Conservation (phyloP, 495 filamentous ascomycete species). For the Evernia prunastri region DNA sequence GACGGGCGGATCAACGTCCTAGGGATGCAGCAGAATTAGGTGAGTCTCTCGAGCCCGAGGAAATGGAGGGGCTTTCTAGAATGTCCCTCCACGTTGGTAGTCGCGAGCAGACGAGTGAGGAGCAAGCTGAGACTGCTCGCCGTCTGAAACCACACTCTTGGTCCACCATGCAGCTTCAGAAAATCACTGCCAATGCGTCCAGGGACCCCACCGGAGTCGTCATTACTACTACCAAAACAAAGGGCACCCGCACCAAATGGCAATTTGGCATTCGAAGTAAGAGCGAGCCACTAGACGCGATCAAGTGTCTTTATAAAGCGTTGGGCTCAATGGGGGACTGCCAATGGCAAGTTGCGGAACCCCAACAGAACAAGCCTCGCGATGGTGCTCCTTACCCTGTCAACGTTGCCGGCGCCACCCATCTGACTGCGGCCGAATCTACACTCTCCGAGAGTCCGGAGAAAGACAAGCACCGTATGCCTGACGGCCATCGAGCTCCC, state of each 20-base stretch:
- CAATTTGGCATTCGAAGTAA: conserved; percentile 94
- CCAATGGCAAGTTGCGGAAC: conserved; percentile 60
- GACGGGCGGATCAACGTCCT: conserved; percentile 40
- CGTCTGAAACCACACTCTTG: conserved; percentile 76
- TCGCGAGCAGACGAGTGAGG: conserved; percentile 60
- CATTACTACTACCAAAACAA: conserved; percentile 43
- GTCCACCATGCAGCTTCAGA: conserved; percentile 45
- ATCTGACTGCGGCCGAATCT: conserved; percentile 19
- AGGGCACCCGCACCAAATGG: conserved; percentile 66
- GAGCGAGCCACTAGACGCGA: conserved; percentile 88
- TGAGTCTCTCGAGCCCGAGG: conserved; percentile 18
- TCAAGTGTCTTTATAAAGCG: conserved; percentile 89
- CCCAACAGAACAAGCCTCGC: conserved; percentile 26
- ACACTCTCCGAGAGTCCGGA: conserved; percentile 27
- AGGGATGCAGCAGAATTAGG: conserved; percentile 24
- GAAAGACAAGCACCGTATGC: conserved; percentile 16
- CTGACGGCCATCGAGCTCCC: conserved; percentile 2
- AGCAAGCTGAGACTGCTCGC: conserved; percentile 67
- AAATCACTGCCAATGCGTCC: conserved; percentile 46
- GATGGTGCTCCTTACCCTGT: conserved; percentile 24
- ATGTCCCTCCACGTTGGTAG: conserved; percentile 15
- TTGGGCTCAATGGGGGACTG: conserved; percentile 72
- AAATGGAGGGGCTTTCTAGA: conserved; percentile 14
- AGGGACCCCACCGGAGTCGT: conserved; percentile 62
- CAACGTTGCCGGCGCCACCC: conserved; percentile 26